Evolutionary conservation across 257 asterid genomes (phyloP).

Genomic region (Solanum appendiculatum): DNA sequence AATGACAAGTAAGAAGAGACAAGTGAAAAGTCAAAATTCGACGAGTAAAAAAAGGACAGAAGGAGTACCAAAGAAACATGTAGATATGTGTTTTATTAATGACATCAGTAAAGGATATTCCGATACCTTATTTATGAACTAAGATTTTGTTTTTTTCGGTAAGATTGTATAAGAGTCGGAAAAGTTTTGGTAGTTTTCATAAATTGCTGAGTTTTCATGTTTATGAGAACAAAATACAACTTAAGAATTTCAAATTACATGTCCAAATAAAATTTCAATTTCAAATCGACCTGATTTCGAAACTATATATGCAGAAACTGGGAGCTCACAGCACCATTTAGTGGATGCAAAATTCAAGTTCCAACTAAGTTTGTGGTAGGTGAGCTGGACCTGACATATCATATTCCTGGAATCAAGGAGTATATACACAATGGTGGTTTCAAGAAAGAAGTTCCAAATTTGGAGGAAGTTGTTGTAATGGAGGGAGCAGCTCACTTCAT

Average conservation of each 20-base stretch:
- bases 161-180: neutral
- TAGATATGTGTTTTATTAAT: neutral
- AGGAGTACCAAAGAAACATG: too few species aligned
- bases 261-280: neutral
- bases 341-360: conserved; percentile 59
- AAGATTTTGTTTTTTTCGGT: too few species aligned
- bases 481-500: conserved; percentile 89
- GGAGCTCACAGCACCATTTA: conserved; percentile 72
- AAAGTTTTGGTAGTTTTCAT: neutral
- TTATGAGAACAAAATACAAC: neutral
- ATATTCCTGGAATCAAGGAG: conserved; percentile 64
- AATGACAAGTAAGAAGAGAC: too few species aligned
- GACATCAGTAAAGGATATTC: too few species aligned
- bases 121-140: neutral
- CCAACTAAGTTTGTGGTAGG: conserved; percentile 85
- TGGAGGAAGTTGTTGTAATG: conserved; percentile 70
- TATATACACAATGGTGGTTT: conserved; percentile 63
- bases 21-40: too few species aligned
- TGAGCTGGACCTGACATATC: conserved; percentile 57
- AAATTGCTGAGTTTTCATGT: neutral
- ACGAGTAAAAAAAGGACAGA: too few species aligned
- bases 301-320: conserved; percentile 43
- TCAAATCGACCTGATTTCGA: neutral
- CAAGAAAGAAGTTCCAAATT: conserved; percentile 49
- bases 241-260: neutral